phyloP scores from a whole-genome alignment of 371 early-diverging fungal genomes.

The Mortierella sp. region DNA sequence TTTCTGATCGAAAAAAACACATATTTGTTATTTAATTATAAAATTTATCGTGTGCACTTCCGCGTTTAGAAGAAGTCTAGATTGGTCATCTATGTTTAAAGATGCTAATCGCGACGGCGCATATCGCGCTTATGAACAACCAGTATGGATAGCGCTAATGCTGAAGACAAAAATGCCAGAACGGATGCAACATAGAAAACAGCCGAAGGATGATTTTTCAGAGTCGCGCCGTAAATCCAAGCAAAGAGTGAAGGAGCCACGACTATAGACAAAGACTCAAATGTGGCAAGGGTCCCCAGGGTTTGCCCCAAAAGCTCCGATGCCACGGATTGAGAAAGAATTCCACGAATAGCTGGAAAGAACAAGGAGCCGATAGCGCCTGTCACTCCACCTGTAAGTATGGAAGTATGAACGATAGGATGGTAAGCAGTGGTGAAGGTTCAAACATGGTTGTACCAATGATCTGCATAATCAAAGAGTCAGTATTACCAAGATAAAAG shows the following conservation, averaged over 20 bases:
- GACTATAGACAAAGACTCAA: conserved; percentile 28
- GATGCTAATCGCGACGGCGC: conserved; percentile 1
- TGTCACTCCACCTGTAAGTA: conserved; percentile 26
- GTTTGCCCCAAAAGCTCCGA: conserved; percentile 24
- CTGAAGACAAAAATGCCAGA: background rate
- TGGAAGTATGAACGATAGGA: background rate
- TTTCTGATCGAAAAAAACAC: too few relatives aligned
- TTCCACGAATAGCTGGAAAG: conserved; percentile 31
- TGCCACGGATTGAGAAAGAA: conserved; percentile 30
- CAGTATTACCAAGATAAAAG: conserved; percentile 27
- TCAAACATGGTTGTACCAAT: background rate
- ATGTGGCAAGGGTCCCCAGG: conserved; percentile 38
- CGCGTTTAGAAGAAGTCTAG: too few relatives aligned
- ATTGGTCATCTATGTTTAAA: too few relatives aligned
- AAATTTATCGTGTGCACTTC: too few relatives aligned
- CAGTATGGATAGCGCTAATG: conserved; percentile 5
- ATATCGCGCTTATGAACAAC: conserved; percentile 6
- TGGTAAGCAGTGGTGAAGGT: background rate
- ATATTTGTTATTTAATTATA: too few relatives aligned
- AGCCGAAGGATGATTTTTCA: conserved; percentile 17
- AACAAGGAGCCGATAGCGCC: conserved; percentile 38
- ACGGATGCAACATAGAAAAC: conserved; percentile 17
- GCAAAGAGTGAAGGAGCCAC: conserved; percentile 24
- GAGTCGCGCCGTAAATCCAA: conserved; percentile 26
- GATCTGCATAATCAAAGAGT: background rate